Percentiles rank a stretch among this genome's conserved stretches.
Conservation (phyloP, 2,329 filamentous ascomycete genomes). For the Fusarium sulawesiense region DNA sequence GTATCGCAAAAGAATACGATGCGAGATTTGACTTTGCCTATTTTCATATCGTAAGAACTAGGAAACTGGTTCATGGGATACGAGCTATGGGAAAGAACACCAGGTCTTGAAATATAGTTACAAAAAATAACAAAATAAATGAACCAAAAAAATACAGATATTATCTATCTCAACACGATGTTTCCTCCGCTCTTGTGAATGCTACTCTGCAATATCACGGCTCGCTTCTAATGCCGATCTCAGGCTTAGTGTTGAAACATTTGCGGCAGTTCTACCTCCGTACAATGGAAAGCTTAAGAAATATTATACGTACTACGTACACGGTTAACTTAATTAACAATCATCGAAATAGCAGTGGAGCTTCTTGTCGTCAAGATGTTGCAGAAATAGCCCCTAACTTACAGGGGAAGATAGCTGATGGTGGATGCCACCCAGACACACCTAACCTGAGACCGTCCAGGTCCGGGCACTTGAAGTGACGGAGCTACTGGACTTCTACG, state of each 20-base stretch:
- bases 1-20: conserved; percentile 26
- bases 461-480: conserved; percentile 3
- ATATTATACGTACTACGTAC: neutral
- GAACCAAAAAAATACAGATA: conserved; percentile 10
- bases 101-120: conserved; percentile 5
- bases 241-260: conserved; percentile 14
- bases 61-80: conserved; percentile 1
- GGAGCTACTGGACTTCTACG: conserved; percentile 12
- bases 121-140: conserved; percentile 10
- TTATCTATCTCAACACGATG: neutral
- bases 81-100: conserved; percentile 11
- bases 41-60: conserved; percentile 5
- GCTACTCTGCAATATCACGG: conserved; percentile 17
- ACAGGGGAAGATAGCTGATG: conserved; percentile 23
- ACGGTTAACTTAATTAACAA: conserved; percentile 7
- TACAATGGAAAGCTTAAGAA: neutral
- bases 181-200: neutral
- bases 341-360: conserved; percentile 12
- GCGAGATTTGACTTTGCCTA: conserved; percentile 1
- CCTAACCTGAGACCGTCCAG: conserved; percentile 16
- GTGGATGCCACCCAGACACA: conserved; percentile 8
- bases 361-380: conserved; percentile 19
- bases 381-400: conserved; percentile 19
- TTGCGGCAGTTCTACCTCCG: conserved; percentile 13
- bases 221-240: conserved; percentile 15